A percentile compares a stretch with the other conserved stretches of the same genome.
Evolutionary conservation across 805 yeast genomes (phyloP).

Genomic region (Scheffersomyces lignosus): DNA sequence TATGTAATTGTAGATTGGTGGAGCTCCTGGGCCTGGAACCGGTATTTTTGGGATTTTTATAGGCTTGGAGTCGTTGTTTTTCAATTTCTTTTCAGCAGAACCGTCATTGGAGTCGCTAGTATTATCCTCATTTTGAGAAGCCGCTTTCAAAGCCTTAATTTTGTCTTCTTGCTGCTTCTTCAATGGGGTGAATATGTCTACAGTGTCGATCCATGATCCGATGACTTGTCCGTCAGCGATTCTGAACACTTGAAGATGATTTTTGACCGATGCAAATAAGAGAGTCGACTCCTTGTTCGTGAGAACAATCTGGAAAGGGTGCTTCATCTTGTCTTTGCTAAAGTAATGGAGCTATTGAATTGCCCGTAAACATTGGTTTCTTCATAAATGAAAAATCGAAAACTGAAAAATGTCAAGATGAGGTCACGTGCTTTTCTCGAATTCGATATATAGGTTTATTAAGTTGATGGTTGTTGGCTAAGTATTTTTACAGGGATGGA

Average conservation of each 20-base stretch:
- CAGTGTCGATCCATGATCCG: conserved; percentile 66
- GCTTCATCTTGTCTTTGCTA: conserved; percentile 58
- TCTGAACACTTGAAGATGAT: conserved; percentile 55
- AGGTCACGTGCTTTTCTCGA: not conserved
- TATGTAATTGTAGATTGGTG: conserved; percentile 65
- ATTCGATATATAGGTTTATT: too few species aligned
- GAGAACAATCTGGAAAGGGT: conserved; percentile 65
- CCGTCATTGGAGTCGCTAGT: not conserved
- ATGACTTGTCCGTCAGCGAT: conserved; percentile 36
- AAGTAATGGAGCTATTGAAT: too few species aligned
- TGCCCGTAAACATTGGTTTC: too few species aligned
- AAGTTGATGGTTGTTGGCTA: too few species aligned
- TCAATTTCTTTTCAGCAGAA: conserved; percentile 26
- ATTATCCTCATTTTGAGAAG: conserved; percentile 10
- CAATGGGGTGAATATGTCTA: conserved; percentile 46
- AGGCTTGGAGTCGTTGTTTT: conserved; percentile 24
- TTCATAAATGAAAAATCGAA: not conserved
- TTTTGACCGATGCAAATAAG: conserved; percentile 59
- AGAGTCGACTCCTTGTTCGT: conserved; percentile 45
- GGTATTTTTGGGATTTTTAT: conserved; percentile 53
- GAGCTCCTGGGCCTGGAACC: conserved; percentile 68
- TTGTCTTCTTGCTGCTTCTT: conserved; percentile 50
- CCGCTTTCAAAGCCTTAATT: conserved; percentile 31
- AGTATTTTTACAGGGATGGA: too few species aligned
- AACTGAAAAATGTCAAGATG: not conserved